These are phyloP conservation scores for Saccharomycopsis sp. DNA, from an alignment of 805 yeast species.

Conservation along the genomic window DNA sequence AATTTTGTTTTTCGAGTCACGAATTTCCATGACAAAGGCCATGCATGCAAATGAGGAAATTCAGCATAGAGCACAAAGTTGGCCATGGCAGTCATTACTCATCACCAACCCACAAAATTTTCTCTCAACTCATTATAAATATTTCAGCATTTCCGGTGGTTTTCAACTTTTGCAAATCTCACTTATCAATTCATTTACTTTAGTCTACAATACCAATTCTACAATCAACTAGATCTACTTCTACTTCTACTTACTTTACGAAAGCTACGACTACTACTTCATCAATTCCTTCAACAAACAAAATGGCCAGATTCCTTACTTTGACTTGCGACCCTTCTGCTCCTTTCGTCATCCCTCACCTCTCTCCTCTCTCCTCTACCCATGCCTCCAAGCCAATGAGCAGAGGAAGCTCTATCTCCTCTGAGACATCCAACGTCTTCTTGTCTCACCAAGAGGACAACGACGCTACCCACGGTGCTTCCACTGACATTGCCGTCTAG, in stretches of 20 bases:
- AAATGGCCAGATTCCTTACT: constrained; percentile 10
- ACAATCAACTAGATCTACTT: no score
- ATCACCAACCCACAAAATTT: no score
- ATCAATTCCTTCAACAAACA: not conserved
- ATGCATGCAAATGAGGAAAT: not conserved
- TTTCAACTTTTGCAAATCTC: no score
- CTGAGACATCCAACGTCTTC: not conserved
- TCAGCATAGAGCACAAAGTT: not conserved
- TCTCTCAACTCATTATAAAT: no score
- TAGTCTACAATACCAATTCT: no score
- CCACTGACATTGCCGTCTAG: not conserved
- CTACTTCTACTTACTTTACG: no score
- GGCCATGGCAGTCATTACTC: not conserved
- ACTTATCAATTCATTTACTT: no score
- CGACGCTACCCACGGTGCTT: not conserved
- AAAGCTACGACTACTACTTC: no score
- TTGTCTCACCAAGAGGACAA: not conserved
- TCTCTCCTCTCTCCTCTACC: constrained; percentile 11
- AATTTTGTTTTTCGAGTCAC: not conserved
- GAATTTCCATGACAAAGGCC: not conserved
- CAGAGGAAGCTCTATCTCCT: not conserved
- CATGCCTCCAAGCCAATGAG: not conserved
- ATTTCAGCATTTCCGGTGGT: not conserved
- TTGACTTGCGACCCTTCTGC: constrained; percentile 19
- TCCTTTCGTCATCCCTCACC: constrained; percentile 20